phyloP scores from a whole-genome alignment of 2,329 filamentous ascomycete species.

The Fusarium mexicanum region DNA sequence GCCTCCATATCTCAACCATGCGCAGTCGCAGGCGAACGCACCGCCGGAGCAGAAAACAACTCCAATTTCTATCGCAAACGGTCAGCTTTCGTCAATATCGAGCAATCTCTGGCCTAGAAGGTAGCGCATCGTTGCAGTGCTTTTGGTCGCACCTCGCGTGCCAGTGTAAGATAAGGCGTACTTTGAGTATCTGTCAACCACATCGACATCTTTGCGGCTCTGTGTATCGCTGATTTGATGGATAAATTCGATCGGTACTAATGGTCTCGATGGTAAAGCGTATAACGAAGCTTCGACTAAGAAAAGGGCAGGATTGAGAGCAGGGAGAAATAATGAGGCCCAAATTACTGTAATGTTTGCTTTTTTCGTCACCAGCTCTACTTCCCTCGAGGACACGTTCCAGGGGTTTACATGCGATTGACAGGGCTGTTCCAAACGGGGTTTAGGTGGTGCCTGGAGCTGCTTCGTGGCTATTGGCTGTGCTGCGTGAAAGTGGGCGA shows the following conservation, averaged over 20 bases:
- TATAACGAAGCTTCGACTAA: not conserved
- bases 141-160: conserved; percentile 1
- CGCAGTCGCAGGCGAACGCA: conserved; percentile 63
- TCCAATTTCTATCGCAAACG: conserved; percentile 78
- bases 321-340: conserved; percentile 23
- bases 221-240: not conserved
- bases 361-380: conserved; percentile 33
- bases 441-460: conserved; percentile 14
- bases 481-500: conserved; percentile 23
- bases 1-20: conserved; percentile 24
- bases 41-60: conserved; percentile 98
- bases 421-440: conserved; percentile 30
- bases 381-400: conserved; percentile 33
- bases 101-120: not conserved
- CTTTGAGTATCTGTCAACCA: conserved; percentile 97
- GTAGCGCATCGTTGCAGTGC: not conserved
- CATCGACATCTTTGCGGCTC: conserved; percentile 70
- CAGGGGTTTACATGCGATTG: conserved; percentile 35
- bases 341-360: conserved; percentile 33
- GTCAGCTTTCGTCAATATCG: conserved; percentile 44
- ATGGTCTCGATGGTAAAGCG: not conserved
- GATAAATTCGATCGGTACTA: not conserved
- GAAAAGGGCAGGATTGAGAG: conserved; percentile 14
- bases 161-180: conserved; percentile 58
- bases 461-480: conserved; percentile 35